Evolutionary conservation across 139 green algal genomes (phyloP).

Genomic region (Coelastrella sp.): DNA sequence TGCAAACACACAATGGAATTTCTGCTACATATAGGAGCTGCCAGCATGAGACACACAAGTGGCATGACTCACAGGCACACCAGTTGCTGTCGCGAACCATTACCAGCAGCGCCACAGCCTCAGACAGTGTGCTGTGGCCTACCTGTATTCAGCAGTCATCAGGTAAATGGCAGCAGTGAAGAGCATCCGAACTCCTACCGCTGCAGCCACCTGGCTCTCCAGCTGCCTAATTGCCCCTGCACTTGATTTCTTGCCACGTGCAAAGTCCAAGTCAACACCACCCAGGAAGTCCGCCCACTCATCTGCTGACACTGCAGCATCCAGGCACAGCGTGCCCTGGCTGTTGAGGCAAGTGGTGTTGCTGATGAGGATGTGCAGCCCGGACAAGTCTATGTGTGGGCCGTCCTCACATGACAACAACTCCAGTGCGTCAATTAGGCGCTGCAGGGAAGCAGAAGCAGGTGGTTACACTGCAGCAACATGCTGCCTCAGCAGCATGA

Average conservation of each 20-base stretch:
- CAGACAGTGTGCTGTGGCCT: background rate
- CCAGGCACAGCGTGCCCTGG: conserved; percentile 27
- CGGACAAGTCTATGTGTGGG: background rate
- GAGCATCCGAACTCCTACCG: conserved; percentile 39
- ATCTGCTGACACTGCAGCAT: background rate
- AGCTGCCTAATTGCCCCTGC: conserved; percentile 38
- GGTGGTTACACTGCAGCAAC: background rate
- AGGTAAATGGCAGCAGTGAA: conserved; percentile 21
- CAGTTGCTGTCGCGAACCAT: background rate
- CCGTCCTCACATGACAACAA: conserved; percentile 14
- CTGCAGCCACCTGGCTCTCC: conserved; percentile 27
- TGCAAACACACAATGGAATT: too few relatives aligned
- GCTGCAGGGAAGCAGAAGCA: conserved; percentile 3
- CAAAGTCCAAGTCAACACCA: conserved; percentile 17
- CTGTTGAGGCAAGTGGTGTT: conserved; percentile 24
- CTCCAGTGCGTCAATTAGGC: background rate
- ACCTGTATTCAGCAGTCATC: conserved; percentile 42
- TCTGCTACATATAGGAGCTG: background rate
- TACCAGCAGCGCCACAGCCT: background rate
- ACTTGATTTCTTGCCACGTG: background rate
- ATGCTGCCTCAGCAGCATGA: background rate
- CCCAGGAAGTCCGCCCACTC: conserved; percentile 44
- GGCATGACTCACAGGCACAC: background rate
- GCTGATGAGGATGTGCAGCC: conserved; percentile 34
- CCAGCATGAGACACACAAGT: background rate